Percentiles rank a stretch among this genome's conserved stretches.
phyloP scores from a whole-genome alignment of 2,329 filamentous ascomycete genomes.

The Colletotrichum sp. region DNA sequence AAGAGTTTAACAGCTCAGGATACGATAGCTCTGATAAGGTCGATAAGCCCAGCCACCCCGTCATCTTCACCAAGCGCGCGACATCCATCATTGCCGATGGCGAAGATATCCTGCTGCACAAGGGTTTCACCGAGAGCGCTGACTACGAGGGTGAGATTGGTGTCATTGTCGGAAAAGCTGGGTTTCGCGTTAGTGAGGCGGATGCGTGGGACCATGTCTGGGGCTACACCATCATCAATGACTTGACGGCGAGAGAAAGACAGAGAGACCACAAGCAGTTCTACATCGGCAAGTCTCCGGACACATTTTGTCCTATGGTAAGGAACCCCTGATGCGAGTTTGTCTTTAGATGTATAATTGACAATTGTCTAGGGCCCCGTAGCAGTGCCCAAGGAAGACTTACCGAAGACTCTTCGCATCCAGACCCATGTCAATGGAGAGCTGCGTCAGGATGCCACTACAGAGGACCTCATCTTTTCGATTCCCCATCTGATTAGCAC shows the following conservation, averaged over 20 bases:
- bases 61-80: constrained; percentile 59
- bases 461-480: constrained; percentile 49
- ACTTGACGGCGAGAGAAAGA: constrained; percentile 53
- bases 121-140: constrained; percentile 49
- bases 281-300: constrained; percentile 59
- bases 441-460: constrained; percentile 47
- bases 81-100: constrained; percentile 55
- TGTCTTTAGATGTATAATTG: neutral
- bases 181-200: constrained; percentile 43
- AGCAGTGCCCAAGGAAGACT: constrained; percentile 49
- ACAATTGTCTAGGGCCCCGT: constrained; percentile 44
- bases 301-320: constrained; percentile 61
- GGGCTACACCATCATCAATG: constrained; percentile 62
- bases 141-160: constrained; percentile 64
- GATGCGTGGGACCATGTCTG: constrained; percentile 56
- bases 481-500: constrained; percentile 45
- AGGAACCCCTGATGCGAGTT: neutral
- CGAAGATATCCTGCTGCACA: constrained; percentile 49
- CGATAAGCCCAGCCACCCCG: constrained; percentile 55
- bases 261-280: constrained; percentile 65
- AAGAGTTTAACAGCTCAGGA: constrained; percentile 59
- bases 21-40: constrained; percentile 60
- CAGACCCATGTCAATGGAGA: constrained; percentile 51
- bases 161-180: constrained; percentile 57
- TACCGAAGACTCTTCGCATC: constrained; percentile 44